Percentiles rank a stretch among this genome's conserved stretches.
phyloP scores from a whole-genome alignment of 108 stramenopile species.

The Fistulifera pelliculosa region DNA sequence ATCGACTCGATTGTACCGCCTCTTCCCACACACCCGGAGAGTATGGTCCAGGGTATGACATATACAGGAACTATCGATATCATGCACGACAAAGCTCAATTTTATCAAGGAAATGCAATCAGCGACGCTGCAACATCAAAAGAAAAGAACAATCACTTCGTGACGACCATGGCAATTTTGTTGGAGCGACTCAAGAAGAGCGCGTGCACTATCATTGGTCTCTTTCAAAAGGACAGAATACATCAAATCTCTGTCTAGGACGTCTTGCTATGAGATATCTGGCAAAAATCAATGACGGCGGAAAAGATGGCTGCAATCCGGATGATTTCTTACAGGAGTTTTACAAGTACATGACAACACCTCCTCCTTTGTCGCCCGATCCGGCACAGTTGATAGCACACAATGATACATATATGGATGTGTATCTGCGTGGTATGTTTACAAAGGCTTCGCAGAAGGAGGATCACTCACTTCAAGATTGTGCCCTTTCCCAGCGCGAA shows the following conservation, averaged over 20 bases:
- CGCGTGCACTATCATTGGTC: conserved; percentile 23
- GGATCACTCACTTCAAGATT: conserved; percentile 9
- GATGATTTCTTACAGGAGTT: conserved; percentile 11
- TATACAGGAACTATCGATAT: conserved; percentile 21
- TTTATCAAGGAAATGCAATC: conserved; percentile 13
- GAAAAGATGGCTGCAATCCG: conserved; percentile 16
- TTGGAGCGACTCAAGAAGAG: conserved; percentile 9
- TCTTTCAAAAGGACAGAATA: conserved; percentile 25
- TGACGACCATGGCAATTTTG: conserved; percentile 19
- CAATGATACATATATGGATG: conserved; percentile 25
- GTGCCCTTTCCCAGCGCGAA: conserved; percentile 19
- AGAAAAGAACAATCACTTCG: conserved; percentile 13
- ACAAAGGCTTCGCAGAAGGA: conserved; percentile 16
- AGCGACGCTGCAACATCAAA: background rate
- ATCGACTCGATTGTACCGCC: conserved; percentile 13
- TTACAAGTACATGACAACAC: conserved; percentile 17
- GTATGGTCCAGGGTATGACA: conserved; percentile 22
- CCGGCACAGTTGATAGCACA: conserved; percentile 13
- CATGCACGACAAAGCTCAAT: conserved; percentile 20
- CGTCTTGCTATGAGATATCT: conserved; percentile 21
- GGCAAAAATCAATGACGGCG: conserved; percentile 10
- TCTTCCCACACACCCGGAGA: conserved; percentile 13
- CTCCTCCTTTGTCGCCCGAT: conserved; percentile 3
- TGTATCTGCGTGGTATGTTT: conserved; percentile 20
- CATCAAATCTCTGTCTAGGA: conserved; percentile 17